Evolutionary conservation across 1,284 basidiomycete species (phyloP).

Genomic region (Marasmius sp.): DNA sequence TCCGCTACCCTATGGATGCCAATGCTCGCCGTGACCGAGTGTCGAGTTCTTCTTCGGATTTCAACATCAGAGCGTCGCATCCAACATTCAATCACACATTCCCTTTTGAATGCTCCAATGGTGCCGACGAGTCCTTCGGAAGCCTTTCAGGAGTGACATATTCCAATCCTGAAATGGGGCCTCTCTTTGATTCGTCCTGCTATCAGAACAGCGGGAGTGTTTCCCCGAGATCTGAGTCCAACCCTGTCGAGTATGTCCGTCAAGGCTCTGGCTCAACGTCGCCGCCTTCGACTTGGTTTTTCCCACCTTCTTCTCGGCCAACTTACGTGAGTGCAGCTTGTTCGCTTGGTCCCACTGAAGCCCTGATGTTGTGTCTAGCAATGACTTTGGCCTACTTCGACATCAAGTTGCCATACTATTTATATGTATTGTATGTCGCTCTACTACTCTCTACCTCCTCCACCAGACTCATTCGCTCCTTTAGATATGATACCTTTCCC

Average conservation of each 20-base stretch:
- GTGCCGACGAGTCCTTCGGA: neutral
- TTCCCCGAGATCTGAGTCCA: slow-evolving; percentile 1
- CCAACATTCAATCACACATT: neutral
- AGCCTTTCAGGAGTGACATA: neutral
- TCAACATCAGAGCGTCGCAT: neutral
- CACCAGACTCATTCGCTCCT: neutral
- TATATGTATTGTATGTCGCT: neutral
- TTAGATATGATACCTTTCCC: neutral
- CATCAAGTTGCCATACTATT: neutral
- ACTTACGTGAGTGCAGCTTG: neutral
- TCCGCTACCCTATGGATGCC: slow-evolving; percentile 35
- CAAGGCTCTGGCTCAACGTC: slow-evolving; percentile 4
- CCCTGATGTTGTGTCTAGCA: neutral
- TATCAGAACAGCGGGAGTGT: neutral
- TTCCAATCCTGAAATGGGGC: neutral
- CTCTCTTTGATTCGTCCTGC: neutral
- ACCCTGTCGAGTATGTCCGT: neutral
- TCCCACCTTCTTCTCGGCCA: slow-evolving; percentile 1
- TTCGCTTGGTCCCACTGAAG: neutral
- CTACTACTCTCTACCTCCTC: too few relatives aligned
- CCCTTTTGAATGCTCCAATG: neutral
- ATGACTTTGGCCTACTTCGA: neutral
- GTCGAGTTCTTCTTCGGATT: neutral
- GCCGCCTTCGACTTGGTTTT: neutral
- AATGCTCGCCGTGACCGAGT: neutral